Conservation (phyloP, 2,329 filamentous ascomycete species). For the Penicillium sp. region DNA sequence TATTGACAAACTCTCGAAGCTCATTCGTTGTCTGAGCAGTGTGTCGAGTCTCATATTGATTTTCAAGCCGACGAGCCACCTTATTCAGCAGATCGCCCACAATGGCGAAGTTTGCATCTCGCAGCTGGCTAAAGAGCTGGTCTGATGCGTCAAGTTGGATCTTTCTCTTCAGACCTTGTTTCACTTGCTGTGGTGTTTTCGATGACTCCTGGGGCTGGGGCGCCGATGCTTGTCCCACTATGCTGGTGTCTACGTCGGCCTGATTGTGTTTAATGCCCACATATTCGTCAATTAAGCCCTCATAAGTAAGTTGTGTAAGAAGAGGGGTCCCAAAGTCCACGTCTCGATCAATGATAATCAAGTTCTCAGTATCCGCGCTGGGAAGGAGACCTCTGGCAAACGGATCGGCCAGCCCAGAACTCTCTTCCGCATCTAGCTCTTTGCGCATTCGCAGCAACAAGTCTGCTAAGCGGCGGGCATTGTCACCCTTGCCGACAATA, state of each 20-base stretch:
- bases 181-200: slow-evolving; percentile 50
- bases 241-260: slow-evolving; percentile 85
- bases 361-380: slow-evolving; percentile 82
- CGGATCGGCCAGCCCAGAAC: slow-evolving; percentile 57
- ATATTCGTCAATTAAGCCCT: slow-evolving; percentile 91
- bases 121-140: slow-evolving; percentile 80
- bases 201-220: slow-evolving; percentile 58
- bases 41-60: slow-evolving; percentile 85
- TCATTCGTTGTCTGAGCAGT: slow-evolving; percentile 85
- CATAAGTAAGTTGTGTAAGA: slow-evolving; percentile 93
- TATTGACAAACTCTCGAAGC: slow-evolving; percentile 91
- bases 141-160: slow-evolving; percentile 88
- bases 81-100: slow-evolving; percentile 88
- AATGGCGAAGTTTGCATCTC: slow-evolving; percentile 93
- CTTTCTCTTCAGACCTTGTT: slow-evolving; percentile 76
- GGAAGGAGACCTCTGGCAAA: slow-evolving; percentile 70
- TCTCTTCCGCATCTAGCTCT: slow-evolving; percentile 81
- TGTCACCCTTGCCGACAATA: slow-evolving; percentile 93
- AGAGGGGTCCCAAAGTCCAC: slow-evolving; percentile 91
- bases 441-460: slow-evolving; percentile 88
- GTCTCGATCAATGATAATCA: slow-evolving; percentile 94
- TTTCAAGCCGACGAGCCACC: slow-evolving; percentile 81
- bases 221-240: slow-evolving; percentile 70
- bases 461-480: slow-evolving; percentile 85
- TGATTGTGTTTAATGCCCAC: slow-evolving; percentile 92